A percentile compares a stretch with the other conserved stretches of the same genome.
These are phyloP conservation scores for Fusarium sulawesiense DNA, from an alignment of 2,329 filamentous ascomycete genomes.

Conservation along the genomic window DNA sequence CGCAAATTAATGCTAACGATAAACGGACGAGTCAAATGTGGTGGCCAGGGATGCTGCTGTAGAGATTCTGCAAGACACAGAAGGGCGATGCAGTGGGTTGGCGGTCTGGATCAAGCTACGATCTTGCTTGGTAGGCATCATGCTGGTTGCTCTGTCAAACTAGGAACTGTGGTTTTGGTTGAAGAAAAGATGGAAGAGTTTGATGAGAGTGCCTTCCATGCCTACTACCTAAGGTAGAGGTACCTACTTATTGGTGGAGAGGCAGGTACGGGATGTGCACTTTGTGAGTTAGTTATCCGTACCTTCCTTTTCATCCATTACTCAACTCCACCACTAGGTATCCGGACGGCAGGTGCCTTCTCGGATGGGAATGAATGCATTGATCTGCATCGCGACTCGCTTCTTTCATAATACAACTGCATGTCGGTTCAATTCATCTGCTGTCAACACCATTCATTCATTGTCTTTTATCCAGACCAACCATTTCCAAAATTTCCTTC, in stretches of 20 bases:
- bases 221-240: too few species aligned
- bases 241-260: neutral
- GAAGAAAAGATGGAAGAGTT: neutral
- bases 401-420: constrained; percentile 5
- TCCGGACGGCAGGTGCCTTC: neutral
- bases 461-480: constrained; percentile 19
- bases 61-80: constrained; percentile 26
- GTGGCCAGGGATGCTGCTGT: constrained; percentile 30
- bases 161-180: constrained; percentile 2
- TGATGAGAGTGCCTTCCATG: neutral
- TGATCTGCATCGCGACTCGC: constrained; percentile 17
- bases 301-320: neutral
- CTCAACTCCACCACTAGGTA: neutral
- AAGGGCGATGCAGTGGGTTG: constrained; percentile 23
- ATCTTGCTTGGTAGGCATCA: constrained; percentile 4
- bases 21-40: constrained; percentile 14
- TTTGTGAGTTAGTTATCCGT: neutral
- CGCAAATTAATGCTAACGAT: constrained; percentile 19
- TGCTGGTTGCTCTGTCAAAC: constrained; percentile 1
- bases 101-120: constrained; percentile 32
- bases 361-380: neutral
- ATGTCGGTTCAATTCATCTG: constrained; percentile 16
- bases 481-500: neutral
- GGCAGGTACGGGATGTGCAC: neutral
- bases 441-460: constrained; percentile 17